A percentile compares a stretch with the other conserved stretches of the same genome.
Evolutionary conservation across 208 protist species (phyloP).

Genomic region (Tritrichomonas foetus): DNA sequence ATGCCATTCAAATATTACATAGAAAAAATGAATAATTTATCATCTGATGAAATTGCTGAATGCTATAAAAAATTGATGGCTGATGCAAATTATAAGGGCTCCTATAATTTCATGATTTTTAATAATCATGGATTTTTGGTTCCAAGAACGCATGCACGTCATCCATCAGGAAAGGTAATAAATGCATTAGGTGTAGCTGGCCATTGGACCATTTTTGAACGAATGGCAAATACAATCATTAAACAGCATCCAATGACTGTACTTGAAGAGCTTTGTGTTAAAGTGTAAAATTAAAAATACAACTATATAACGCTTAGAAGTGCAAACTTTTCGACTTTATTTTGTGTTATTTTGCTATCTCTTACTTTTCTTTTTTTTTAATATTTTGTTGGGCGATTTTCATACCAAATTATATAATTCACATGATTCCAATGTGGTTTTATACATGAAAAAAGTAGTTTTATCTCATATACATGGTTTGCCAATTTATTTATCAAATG

Average conservation of each 20-base stretch:
- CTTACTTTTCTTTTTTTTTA: too few species aligned
- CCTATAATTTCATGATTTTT: neutral
- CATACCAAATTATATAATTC: too few species aligned
- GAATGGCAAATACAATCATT: neutral
- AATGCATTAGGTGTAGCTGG: neutral
- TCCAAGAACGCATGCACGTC: neutral
- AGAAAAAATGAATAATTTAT: neutral
- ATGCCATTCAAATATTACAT: neutral
- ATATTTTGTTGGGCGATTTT: too few species aligned
- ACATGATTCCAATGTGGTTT: too few species aligned
- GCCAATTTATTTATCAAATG: too few species aligned
- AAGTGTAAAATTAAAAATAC: neutral
- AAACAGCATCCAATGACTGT: neutral
- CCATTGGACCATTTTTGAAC: neutral
- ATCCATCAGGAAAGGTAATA: neutral
- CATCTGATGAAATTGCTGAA: neutral
- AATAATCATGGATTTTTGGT: neutral
- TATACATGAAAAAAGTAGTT: too few species aligned
- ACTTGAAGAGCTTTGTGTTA: neutral
- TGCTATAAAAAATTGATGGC: neutral
- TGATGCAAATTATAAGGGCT: neutral
- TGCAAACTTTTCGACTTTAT: too few species aligned
- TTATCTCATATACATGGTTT: too few species aligned
- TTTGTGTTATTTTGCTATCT: too few species aligned
- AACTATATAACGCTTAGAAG: too few species aligned